Conservation (phyloP, 257 asterid genomes). For the Rubia yunnanensis region DNA sequence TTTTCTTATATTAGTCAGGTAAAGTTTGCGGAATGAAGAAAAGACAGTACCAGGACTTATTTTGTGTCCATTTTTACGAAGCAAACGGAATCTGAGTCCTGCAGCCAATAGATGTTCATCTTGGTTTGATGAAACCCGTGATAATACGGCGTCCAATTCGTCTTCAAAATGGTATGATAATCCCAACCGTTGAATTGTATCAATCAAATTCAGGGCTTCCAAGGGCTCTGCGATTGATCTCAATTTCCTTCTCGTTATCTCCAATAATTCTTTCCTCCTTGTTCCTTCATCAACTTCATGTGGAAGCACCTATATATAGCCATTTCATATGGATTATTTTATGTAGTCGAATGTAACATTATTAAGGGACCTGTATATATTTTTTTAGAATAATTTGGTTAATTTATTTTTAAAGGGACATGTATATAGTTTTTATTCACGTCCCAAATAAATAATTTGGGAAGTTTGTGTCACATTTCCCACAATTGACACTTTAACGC, state of each 20-base stretch:
- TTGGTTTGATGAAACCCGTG: conserved; percentile 8
- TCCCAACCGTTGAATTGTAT: conserved; percentile 51
- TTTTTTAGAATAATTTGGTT: too few species aligned
- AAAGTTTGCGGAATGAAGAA: too few species aligned
- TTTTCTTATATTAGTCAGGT: too few species aligned
- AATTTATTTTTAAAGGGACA: too few species aligned
- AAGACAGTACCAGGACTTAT: conserved; percentile 15
- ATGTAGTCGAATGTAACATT: too few species aligned
- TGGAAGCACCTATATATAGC: conserved; percentile 22
- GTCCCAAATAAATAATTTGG: too few species aligned
- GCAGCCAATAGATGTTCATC: conserved; percentile 35
- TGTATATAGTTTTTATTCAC: too few species aligned
- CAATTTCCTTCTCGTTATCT: conserved; percentile 22
- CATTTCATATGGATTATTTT: too few species aligned
- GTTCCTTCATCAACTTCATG: conserved; percentile 28
- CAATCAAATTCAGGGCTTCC: conserved; percentile 36
- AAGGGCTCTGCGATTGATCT: conserved; percentile 6
- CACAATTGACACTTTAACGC: too few species aligned
- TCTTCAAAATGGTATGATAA: conserved; percentile 46
- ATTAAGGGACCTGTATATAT: too few species aligned
- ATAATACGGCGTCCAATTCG: conserved; percentile 19
- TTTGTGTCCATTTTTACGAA: conserved; percentile 46
- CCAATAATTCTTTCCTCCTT: conserved; percentile 32
- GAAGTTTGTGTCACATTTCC: too few species aligned
- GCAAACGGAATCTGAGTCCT: conserved; percentile 48